phyloP scores from a whole-genome alignment of 306 rosid genomes.

The Argentina anserina region DNA sequence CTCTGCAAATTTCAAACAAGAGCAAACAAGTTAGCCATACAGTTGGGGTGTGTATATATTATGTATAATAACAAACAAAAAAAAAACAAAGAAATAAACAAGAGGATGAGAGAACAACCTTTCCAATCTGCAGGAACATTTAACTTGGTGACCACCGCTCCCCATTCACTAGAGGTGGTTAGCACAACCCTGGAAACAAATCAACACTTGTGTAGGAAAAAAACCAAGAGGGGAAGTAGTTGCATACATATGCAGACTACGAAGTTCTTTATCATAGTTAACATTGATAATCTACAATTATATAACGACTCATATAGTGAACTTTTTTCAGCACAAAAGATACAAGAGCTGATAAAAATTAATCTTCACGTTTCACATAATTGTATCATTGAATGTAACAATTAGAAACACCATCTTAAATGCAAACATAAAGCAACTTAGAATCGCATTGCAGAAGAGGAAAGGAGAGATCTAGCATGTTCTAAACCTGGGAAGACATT shows the following conservation, averaged over 20 bases:
- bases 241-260: neutral
- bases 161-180: constrained; percentile 80
- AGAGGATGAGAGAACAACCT: constrained; percentile 44
- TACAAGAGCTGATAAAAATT: neutral
- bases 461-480: neutral
- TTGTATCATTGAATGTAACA: neutral
- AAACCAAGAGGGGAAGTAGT: neutral
- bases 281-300: neutral
- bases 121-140: constrained; percentile 95
- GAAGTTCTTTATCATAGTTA: neutral
- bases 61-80: neutral
- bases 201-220: neutral
- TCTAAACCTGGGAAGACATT: neutral
- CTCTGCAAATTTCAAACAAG: constrained; percentile 59
- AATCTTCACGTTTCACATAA: neutral
- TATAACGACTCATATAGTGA: neutral
- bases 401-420: neutral
- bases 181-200: constrained; percentile 66
- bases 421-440: neutral
- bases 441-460: neutral
- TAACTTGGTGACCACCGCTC: constrained; percentile 79
- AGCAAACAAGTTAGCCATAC: neutral
- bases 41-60: neutral
- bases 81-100: neutral
- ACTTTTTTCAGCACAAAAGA: neutral